phyloP scores from a whole-genome alignment of 139 green algal genomes.

The Bryopsis sp. region DNA sequence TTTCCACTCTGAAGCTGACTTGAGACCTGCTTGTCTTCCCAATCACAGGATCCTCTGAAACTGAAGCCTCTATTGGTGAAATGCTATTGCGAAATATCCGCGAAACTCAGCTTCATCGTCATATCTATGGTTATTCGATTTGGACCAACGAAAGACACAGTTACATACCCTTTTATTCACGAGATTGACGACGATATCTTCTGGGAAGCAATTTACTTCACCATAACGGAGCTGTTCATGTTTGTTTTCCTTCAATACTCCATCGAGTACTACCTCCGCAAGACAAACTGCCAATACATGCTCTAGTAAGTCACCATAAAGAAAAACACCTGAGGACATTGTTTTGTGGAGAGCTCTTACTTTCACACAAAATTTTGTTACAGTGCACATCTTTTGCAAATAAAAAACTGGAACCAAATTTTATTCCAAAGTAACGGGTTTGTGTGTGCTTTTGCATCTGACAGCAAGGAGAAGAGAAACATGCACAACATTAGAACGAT shows the following conservation, averaged over 20 bases:
- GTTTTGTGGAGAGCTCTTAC: background rate
- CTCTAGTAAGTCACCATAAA: constrained; percentile 13
- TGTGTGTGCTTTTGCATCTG: background rate
- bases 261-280: constrained; percentile 14
- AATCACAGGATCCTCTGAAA: constrained; percentile 18
- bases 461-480: constrained; percentile 21
- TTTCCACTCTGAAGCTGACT: too few relatives aligned
- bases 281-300: constrained; percentile 18
- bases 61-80: constrained; percentile 20
- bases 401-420: background rate
- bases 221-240: background rate
- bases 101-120: constrained; percentile 16
- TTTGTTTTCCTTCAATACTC: constrained; percentile 9
- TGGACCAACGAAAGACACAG: background rate
- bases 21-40: background rate
- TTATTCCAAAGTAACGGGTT: background rate
- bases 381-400: background rate
- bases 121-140: constrained; percentile 14
- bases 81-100: constrained; percentile 16
- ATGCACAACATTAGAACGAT: constrained; percentile 17
- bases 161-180: constrained; percentile 16
- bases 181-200: constrained; percentile 1
- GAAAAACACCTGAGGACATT: background rate
- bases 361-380: background rate
- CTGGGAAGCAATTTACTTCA: constrained; percentile 16